Evolutionary conservation across 805 yeast genomes (phyloP).

Genomic region (Metschnikowia kunwiensis): DNA sequence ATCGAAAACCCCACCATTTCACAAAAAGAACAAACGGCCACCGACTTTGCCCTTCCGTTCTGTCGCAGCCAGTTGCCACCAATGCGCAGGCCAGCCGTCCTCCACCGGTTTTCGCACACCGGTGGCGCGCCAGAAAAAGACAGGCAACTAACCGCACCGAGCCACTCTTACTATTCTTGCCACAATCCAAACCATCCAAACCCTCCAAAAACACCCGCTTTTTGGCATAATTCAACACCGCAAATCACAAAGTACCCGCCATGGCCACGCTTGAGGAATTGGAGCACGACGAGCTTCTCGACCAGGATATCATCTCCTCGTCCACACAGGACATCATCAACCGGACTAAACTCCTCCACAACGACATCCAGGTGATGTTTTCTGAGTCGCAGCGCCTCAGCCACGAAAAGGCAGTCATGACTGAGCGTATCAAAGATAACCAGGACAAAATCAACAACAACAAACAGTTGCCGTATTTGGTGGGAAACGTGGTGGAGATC

Average conservation of each 20-base stretch:
- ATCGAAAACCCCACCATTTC: too few relatives aligned
- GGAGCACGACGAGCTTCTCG: slow-evolving; percentile 66
- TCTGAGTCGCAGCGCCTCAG: slow-evolving; percentile 86
- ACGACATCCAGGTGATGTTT: slow-evolving; percentile 91
- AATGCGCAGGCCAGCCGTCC: too few relatives aligned
- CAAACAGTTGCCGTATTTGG: slow-evolving; percentile 91
- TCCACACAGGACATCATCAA: slow-evolving; percentile 81
- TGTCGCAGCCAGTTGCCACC: too few relatives aligned
- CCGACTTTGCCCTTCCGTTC: too few relatives aligned
- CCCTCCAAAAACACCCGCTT: too few relatives aligned
- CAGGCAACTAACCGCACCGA: too few relatives aligned
- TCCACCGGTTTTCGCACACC: slow-evolving; percentile 3
- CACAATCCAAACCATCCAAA: too few relatives aligned
- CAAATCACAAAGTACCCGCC: not conserved
- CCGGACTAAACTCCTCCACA: slow-evolving; percentile 84
- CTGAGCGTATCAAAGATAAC: slow-evolving; percentile 90
- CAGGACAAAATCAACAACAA: slow-evolving; percentile 94
- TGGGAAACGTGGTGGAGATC: slow-evolving; percentile 93
- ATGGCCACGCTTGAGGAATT: slow-evolving; percentile 88
- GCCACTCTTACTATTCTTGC: too few relatives aligned
- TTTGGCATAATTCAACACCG: too few relatives aligned
- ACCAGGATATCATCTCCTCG: slow-evolving; percentile 73
- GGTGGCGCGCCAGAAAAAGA: slow-evolving; percentile 6
- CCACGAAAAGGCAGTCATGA: slow-evolving; percentile 91
- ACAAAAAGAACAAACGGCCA: too few relatives aligned